These are phyloP conservation scores for Puccinia novopanici DNA, from an alignment of 1,284 basidiomycete genomes.

Conservation along the genomic window DNA sequence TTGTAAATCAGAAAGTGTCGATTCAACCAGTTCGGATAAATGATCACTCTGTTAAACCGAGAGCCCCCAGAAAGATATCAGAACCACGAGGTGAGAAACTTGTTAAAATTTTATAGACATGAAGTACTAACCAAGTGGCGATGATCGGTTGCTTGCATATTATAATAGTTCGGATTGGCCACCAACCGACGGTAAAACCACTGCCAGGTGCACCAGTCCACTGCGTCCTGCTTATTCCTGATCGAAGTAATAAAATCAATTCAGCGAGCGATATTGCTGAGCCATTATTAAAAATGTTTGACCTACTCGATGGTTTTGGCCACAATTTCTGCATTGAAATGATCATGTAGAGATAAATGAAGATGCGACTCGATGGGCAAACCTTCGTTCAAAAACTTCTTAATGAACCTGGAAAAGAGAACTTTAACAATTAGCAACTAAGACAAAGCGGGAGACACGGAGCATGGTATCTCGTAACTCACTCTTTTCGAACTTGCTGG, in stretches of 20 bases:
- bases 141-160: slow-evolving; percentile 77
- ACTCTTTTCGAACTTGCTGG: slow-evolving; percentile 74
- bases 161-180: slow-evolving; percentile 81
- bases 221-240: slow-evolving; percentile 87
- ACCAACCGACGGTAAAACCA: slow-evolving; percentile 54
- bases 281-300: slow-evolving; percentile 40
- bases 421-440: background rate
- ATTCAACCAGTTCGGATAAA: slow-evolving; percentile 93
- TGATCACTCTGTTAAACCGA: slow-evolving; percentile 65
- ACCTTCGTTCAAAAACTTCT: slow-evolving; percentile 95
- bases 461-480: background rate
- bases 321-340: slow-evolving; percentile 97
- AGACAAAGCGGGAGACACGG: background rate
- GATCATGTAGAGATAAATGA: slow-evolving; percentile 79
- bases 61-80: background rate
- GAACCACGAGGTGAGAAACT: background rate
- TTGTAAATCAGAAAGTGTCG: slow-evolving; percentile 83
- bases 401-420: slow-evolving; percentile 65
- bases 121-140: slow-evolving; percentile 71
- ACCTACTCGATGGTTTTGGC: slow-evolving; percentile 86
- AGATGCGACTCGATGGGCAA: slow-evolving; percentile 95
- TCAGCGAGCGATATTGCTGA: slow-evolving; percentile 41
- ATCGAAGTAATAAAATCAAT: background rate
- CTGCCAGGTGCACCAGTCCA: slow-evolving; percentile 66
- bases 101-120: background rate